Evolutionary conservation across 371 early-diverging fungal genomes (phyloP), one percentile per base, ranked within the genome.

Genomic region (Mortierella sp.): DNA sequence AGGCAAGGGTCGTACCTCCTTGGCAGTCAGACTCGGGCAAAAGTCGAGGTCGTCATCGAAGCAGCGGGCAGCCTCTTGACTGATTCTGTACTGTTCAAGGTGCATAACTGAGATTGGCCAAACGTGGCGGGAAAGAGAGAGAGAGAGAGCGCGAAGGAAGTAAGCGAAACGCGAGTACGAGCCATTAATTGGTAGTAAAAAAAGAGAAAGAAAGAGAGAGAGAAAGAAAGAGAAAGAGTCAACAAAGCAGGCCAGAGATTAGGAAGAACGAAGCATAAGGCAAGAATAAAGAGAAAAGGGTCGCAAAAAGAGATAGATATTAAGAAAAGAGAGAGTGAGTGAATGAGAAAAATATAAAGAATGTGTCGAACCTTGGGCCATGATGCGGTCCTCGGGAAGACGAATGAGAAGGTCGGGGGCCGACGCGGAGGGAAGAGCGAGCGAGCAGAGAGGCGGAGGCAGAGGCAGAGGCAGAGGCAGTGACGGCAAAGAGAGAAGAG

Each of bases 41-140:
- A 76, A 76, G 68, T 76, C 76, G 44, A 76, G 72, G 46, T 76
- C 76, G 30, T 76, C 76, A 55, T 76, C 76, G 50, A 76, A 76
- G 58, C 65, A 76, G 25, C 52, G 58, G 29, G 76, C 76, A 25
- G 72, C 71, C 53, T 76, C 76, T 48, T 76, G 77, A 52, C 72
- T 72, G 51, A 58, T 65, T 19, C 64, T 64, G 57, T 57, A 77
- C 53, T 72, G 69, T 47, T 72, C 72, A 53, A 72, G 79, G 48
- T 72, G 77, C 44, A 63, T 47, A 45, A 68, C 72, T 71, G 45
- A 25, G 63, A 25, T 60, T 11, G 37, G n/a, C n/a, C n/a, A n/a
- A n/a, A n/a, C n/a, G n/a, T n/a, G n/a, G n/a, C n/a, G n/a, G 25
- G 60, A 28, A 18, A 50, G 50, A 51, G 26, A 28, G 50, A 50